phyloP scores from a whole-genome alignment of 768 basidiomycete species.

The Serendipita vermifera region DNA sequence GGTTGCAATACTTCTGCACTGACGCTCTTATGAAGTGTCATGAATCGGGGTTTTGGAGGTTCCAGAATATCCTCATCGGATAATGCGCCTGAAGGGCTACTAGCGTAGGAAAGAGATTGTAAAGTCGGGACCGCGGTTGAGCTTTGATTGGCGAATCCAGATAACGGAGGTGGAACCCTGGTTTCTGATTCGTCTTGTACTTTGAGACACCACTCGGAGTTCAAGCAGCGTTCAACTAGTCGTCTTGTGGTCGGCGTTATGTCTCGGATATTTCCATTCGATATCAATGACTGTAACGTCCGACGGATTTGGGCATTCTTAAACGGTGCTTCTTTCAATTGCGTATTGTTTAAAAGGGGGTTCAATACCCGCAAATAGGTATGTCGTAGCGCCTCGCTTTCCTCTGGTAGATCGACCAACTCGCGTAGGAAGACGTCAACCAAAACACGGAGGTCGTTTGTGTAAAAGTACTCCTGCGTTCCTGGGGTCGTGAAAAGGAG shows the following conservation, averaged over 20 bases:
- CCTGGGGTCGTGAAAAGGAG: conserved; percentile 87
- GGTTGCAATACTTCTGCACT: neutral
- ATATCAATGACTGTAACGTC: conserved; percentile 62
- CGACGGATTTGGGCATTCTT: conserved; percentile 84
- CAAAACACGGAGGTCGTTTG: conserved; percentile 89
- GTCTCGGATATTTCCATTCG: conserved; percentile 64
- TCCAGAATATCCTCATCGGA: conserved; percentile 1
- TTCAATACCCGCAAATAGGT: conserved; percentile 95
- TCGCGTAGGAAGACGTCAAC: conserved; percentile 98
- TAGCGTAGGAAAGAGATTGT: too few relatives aligned
- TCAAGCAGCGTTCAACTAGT: conserved; percentile 81
- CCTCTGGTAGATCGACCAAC: conserved; percentile 80
- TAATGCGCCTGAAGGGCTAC: neutral
- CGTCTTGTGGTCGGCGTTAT: conserved; percentile 78
- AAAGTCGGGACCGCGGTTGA: too few relatives aligned
- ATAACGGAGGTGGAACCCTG: neutral
- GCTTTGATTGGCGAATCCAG: too few relatives aligned
- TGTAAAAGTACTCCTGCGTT: conserved; percentile 94
- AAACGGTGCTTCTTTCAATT: conserved; percentile 71
- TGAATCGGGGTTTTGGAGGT: neutral
- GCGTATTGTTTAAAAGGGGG: conserved; percentile 88
- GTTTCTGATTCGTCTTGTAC: conserved; percentile 31
- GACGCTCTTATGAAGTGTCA: neutral
- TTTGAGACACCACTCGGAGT: conserved; percentile 75
- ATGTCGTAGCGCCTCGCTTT: conserved; percentile 86